Conservation (phyloP, 305 asterid genomes). For the Galium porrigens region DNA sequence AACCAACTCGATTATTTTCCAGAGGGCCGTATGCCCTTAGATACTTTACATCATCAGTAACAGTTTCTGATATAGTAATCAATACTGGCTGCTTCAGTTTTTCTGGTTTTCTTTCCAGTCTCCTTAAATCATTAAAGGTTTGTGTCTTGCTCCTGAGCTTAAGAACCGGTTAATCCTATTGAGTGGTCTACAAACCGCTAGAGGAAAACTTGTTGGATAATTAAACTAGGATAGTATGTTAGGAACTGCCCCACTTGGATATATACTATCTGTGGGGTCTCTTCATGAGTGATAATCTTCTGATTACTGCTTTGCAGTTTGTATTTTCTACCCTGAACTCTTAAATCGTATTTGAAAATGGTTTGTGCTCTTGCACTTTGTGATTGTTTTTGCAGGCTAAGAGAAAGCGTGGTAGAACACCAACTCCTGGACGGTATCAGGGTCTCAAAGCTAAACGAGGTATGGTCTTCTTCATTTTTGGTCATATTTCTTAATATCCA, state of each 20-base stretch:
- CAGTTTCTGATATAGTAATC: constrained; percentile 22
- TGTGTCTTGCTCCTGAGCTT: constrained; percentile 16
- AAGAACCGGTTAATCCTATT: constrained; percentile 1
- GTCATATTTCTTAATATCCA: not conserved
- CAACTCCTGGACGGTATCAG: constrained; percentile 38
- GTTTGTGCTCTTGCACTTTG: constrained; percentile 1
- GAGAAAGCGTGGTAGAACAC: constrained; percentile 41
- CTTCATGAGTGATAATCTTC: not conserved
- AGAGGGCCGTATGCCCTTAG: constrained; percentile 23
- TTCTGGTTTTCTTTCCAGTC: constrained; percentile 19
- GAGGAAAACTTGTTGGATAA: not conserved
- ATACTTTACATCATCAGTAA: constrained; percentile 23
- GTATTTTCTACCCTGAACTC: not conserved
- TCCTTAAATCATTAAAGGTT: constrained; percentile 17
- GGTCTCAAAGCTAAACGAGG: constrained; percentile 32
- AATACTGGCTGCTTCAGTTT: constrained; percentile 20
- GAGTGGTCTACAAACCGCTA: constrained; percentile 8
- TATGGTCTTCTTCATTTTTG: constrained; percentile 5
- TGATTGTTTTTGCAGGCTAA: constrained; percentile 27
- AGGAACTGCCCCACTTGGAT: not conserved
- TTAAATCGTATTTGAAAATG: not conserved
- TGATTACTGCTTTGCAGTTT: not conserved
- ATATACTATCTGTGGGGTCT: not conserved
- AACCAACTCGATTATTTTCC: constrained; percentile 20
- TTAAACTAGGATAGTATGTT: not conserved